Percentiles rank a stretch among this genome's conserved stretches.
Evolutionary conservation across 1,139 yeast genomes (phyloP).

Genomic region (Candida glucosophila): DNA sequence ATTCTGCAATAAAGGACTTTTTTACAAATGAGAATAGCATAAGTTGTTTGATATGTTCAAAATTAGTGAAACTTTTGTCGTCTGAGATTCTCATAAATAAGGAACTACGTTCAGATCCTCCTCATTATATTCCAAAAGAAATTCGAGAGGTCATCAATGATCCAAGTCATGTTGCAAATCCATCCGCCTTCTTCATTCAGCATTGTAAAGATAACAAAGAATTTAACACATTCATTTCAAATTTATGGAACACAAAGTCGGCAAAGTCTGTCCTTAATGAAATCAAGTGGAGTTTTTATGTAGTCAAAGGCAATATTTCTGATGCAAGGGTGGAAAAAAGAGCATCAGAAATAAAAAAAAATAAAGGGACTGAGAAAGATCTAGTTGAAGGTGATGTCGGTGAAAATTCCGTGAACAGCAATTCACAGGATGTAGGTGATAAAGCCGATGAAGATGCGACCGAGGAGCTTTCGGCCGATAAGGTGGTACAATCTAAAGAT

Average conservation of each 20-base stretch:
- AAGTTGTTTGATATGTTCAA: constrained; percentile 22
- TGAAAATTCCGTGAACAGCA: neutral
- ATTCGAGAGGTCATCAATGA: constrained; percentile 15
- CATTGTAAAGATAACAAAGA: constrained; percentile 33
- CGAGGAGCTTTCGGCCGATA: constrained; percentile 11
- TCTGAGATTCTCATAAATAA: constrained; percentile 15
- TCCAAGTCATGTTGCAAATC: constrained; percentile 26
- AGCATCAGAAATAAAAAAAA: constrained; percentile 17
- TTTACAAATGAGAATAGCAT: constrained; percentile 12
- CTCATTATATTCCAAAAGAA: constrained; percentile 18
- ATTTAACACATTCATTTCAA: constrained; percentile 42
- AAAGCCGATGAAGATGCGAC: constrained; percentile 3
- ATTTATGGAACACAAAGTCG: constrained; percentile 49
- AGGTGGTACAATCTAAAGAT: neutral
- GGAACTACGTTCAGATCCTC: constrained; percentile 19
- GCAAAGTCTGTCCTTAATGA: constrained; percentile 38
- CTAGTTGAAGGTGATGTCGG: too few relatives aligned
- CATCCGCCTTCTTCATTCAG: constrained; percentile 41
- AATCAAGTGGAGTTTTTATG: constrained; percentile 50
- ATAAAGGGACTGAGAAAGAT: neutral
- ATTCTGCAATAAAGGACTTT: constrained; percentile 11
- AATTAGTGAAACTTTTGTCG: constrained; percentile 20
- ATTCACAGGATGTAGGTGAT: neutral
- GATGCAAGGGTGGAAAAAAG: too few relatives aligned
- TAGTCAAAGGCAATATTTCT: constrained; percentile 52